These are phyloP conservation scores for Paramarasmius palmivorus DNA, from an alignment of 1,284 basidiomycete genomes.

Conservation along the genomic window DNA sequence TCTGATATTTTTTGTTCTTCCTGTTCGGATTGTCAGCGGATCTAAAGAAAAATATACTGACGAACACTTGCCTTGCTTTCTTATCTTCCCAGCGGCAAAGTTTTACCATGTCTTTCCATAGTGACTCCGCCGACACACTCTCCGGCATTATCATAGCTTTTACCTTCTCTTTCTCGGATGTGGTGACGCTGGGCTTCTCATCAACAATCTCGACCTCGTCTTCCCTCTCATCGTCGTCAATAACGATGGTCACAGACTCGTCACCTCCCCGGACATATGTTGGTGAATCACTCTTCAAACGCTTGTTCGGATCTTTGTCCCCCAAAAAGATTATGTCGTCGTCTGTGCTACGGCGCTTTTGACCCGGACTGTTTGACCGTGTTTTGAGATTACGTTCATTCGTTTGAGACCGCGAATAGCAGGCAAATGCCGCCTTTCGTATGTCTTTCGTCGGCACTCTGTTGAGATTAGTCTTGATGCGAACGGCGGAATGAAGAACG, in stretches of 20 bases:
- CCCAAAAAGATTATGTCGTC: constrained; percentile 40
- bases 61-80: constrained; percentile 45
- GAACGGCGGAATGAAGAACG: constrained; percentile 21
- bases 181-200: not conserved
- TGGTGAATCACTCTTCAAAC: not conserved
- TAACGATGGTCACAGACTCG: not conserved
- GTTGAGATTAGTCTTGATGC: not conserved
- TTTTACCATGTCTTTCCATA: constrained; percentile 38
- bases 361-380: not conserved
- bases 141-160: not conserved
- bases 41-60: constrained; percentile 18
- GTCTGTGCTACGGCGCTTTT: constrained; percentile 17
- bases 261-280: not conserved
- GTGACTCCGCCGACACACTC: constrained; percentile 1
- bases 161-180: not conserved
- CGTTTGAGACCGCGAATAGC: not conserved
- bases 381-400: not conserved
- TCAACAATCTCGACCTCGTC: constrained; percentile 4
- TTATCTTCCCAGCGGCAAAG: constrained; percentile 50
- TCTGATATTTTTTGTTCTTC: constrained; percentile 60
- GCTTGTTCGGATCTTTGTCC: constrained; percentile 22
- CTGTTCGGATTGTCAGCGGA: constrained; percentile 27
- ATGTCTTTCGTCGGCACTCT: constrained; percentile 22
- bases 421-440: constrained; percentile 35
- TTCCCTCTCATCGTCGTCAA: not conserved